Evolutionary conservation across 495 filamentous ascomycete genomes (phyloP), one percentile per base, ranked within the genome.

Genomic region (Aspergillus avenaceus): DNA sequence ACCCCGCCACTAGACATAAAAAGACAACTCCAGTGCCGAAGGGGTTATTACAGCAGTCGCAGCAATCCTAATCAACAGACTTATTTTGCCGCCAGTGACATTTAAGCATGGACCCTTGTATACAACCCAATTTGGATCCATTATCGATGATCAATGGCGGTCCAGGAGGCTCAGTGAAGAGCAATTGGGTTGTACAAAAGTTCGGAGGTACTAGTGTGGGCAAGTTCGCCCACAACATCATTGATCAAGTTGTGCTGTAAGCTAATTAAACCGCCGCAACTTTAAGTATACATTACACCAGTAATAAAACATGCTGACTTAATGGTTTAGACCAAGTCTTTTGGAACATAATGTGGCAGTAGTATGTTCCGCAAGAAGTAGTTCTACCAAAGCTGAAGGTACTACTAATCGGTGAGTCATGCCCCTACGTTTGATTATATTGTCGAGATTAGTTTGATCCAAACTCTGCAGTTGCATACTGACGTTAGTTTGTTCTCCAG

Each of bases 321-420:
- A 38, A 12, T 47, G 19, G 29, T 48, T 41, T 29, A 96, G 90
- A 62, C 73, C 82, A 21, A 83, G 81, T 62, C 73, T 93, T 36
- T 66, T 69, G 23, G 72, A 81, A 27, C 79, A 88, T 51, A 83
- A 79, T 61, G 82, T 96, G 49, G 91, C 86, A 28, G 84, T 97
- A 32, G 90, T 97, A 22, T 97, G 93, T 61, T 98, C 93, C 34
- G 93, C 93, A 18, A 72, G 91, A 63, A 96, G 90, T 65, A 91
- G 86, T 47, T 86, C 85, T 49, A 92, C 88, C 58, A 97, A 97
- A 67, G 80, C 80, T 24, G 88, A 92, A 49, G 91, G 91, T 44
- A 97, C 93, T 38, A 97, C 93, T 36, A 97, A 93, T 73, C 82
- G 90, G 89, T 95, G 74, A 82, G 86, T 75, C 76, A 70, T 63